These are phyloP conservation scores for Boletus rubroflammeus DNA, from an alignment of 768 basidiomycete genomes.

Conservation along the genomic window DNA sequence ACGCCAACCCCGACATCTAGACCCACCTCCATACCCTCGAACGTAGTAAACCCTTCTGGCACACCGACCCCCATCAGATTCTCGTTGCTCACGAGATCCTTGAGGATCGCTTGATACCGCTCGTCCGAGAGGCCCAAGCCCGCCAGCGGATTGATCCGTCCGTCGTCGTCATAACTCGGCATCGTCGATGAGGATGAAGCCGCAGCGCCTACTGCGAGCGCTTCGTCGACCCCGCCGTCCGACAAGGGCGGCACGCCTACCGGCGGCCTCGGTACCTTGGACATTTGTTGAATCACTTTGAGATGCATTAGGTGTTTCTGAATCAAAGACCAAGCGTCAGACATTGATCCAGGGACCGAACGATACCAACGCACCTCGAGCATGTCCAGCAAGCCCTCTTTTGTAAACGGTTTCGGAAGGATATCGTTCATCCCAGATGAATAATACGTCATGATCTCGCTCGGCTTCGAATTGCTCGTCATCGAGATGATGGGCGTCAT, in stretches of 20 bases:
- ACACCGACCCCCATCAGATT: conserved; percentile 45
- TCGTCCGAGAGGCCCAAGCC: conserved; percentile 88
- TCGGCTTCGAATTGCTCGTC: conserved; percentile 92
- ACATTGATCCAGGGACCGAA: not conserved
- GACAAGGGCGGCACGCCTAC: conserved; percentile 62
- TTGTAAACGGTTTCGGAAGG: conserved; percentile 95
- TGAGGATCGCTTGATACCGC: conserved; percentile 77
- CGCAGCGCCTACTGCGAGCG: conserved; percentile 42
- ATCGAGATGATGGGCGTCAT: conserved; percentile 98
- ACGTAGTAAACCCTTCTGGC: conserved; percentile 21
- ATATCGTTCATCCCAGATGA: conserved; percentile 90
- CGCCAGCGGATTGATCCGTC: conserved; percentile 75
- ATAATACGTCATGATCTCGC: conserved; percentile 84
- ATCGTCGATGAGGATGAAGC: conserved; percentile 28
- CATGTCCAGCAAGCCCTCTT: conserved; percentile 85
- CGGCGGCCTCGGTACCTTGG: conserved; percentile 53
- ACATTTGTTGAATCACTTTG: conserved; percentile 80
- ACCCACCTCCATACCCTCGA: conserved; percentile 15
- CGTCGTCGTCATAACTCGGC: conserved; percentile 36
- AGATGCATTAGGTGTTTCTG: conserved; percentile 88
- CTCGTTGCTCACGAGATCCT: conserved; percentile 67
- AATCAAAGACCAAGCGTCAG: not conserved
- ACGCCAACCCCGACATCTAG: conserved; percentile 24
- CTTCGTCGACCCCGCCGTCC: conserved; percentile 52
- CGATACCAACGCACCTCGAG: conserved; percentile 59